Evolutionary conservation across 352 stramenopile species (phyloP), one percentile per base, ranked within the genome.

Genomic region (Pythium angustatum): DNA sequence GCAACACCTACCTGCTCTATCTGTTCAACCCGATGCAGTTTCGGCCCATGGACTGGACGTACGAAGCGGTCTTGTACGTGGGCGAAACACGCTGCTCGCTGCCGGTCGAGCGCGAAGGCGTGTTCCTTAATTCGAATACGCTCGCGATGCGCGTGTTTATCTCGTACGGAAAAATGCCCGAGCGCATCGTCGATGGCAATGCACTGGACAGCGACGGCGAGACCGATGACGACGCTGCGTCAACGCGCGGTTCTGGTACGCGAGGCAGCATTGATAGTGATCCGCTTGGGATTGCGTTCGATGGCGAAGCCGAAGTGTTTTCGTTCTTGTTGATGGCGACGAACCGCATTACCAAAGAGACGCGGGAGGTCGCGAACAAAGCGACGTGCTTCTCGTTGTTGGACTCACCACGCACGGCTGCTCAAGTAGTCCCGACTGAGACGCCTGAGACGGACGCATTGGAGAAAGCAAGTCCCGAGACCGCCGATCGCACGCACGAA

Each of bases 1-100:
- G 83, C 75, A 95, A 93, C 62, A 87, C 87, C 61, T 95, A 93
- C 69, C 68, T 95, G 64, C 68, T 95, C n/a, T 93, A 95, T 31
- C 59, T 95, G 33, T 95, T 95, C 74, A 95, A 95, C 53, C 84
- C 87, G 44, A 70, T 92, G 38, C 68, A 81, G 55, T 95, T 90
- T 60, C 85, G 83, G 4, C 87, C 87, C 11, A 73, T 94, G 44
- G 85, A 95, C 62, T 95, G 85, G 85, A 90, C 78, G 8, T 95
- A 91, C 64, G 71, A 87, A 30, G 81, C 83, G 0, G 68, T 84
- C 22, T 40, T 95, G 31, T 73, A 83, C 64, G 72, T 95, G 24
- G 84, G 86, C 31, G 69, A 74, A 11, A 57, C 41, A 15, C 69
- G 61, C 22, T 87, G 86, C 63, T 47, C 67, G 30, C 60, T 94